Percentiles rank a stretch among this genome's conserved stretches.
These are phyloP conservation scores for Berberis vulgaris DNA, from an alignment of 164 flowering plant species.

Conservation along the genomic window DNA sequence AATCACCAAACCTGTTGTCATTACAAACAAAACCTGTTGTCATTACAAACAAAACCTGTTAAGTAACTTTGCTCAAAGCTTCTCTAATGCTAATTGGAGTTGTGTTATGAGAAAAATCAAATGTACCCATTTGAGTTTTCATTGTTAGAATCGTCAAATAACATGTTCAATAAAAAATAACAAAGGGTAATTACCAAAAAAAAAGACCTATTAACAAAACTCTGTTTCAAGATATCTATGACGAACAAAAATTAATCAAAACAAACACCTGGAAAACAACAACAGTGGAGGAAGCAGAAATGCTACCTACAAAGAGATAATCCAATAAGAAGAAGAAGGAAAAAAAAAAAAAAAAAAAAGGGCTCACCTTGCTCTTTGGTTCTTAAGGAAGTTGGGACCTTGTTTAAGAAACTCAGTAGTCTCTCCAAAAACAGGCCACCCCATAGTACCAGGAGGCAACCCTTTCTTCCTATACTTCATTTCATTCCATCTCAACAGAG, in stretches of 20 bases:
- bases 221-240: not conserved
- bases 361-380: conserved; percentile 69
- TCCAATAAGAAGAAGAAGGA: not conserved
- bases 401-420: conserved; percentile 88
- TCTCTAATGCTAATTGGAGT: not conserved
- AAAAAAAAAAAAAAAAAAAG: conserved; percentile 1
- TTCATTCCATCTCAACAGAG: conserved; percentile 73
- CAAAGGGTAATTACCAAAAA: not conserved
- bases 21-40: not conserved
- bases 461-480: conserved; percentile 71
- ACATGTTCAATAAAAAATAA: not conserved
- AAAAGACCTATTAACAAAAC: not conserved
- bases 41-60: not conserved
- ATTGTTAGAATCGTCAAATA: conserved; percentile 5
- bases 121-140: not conserved
- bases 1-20: conserved; percentile 56
- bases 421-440: conserved; percentile 95
- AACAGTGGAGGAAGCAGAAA: too few species aligned
- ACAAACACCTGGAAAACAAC: not conserved
- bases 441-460: conserved; percentile 95
- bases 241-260: not conserved
- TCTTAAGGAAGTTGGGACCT: conserved; percentile 83
- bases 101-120: not conserved
- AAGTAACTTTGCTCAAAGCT: not conserved
- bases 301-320: not conserved